Conservation (phyloP, 352 stramenopile genomes). For the Elongisporangium prolatum region DNA sequence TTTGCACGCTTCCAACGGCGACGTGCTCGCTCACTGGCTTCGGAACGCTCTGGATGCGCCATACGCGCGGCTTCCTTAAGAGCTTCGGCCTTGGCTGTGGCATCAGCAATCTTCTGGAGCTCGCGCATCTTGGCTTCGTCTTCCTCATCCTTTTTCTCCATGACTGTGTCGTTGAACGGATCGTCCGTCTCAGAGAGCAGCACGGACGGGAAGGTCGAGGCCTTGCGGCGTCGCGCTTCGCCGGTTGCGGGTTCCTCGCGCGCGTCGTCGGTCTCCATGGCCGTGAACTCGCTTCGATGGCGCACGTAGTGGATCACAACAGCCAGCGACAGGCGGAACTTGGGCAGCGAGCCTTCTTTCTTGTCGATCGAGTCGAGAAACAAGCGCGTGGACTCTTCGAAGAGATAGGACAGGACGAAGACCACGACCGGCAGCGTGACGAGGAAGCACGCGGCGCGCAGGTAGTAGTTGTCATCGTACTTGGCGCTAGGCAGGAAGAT, state of each 20-base stretch:
- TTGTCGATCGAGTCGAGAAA: constrained; percentile 76
- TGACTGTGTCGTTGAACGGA: constrained; percentile 46
- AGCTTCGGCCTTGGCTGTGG: background rate
- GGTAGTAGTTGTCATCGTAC: constrained; percentile 58
- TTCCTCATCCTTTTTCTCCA: constrained; percentile 44
- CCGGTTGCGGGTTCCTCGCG: background rate
- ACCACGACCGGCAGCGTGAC: constrained; percentile 55
- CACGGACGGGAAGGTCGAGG: constrained; percentile 11
- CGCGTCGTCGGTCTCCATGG: constrained; percentile 6
- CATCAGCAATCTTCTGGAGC: background rate
- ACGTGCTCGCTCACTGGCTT: background rate
- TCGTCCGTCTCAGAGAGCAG: constrained; percentile 47
- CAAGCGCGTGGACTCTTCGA: constrained; percentile 59
- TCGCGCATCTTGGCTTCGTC: background rate
- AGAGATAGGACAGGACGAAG: constrained; percentile 81
- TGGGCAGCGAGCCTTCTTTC: constrained; percentile 58
- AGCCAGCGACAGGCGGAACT: constrained; percentile 70
- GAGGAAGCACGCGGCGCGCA: constrained; percentile 52
- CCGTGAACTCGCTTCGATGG: constrained; percentile 57
- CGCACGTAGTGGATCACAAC: constrained; percentile 79
- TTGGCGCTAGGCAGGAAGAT: constrained; percentile 80
- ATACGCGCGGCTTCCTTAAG: background rate
- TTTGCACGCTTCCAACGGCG: constrained; percentile 50
- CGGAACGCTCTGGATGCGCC: background rate
- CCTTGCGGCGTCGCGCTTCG: background rate